Evolutionary conservation across 1,139 yeast genomes (phyloP), one percentile per base, ranked within the genome.

Genomic region (Candida tetrigidarum): DNA sequence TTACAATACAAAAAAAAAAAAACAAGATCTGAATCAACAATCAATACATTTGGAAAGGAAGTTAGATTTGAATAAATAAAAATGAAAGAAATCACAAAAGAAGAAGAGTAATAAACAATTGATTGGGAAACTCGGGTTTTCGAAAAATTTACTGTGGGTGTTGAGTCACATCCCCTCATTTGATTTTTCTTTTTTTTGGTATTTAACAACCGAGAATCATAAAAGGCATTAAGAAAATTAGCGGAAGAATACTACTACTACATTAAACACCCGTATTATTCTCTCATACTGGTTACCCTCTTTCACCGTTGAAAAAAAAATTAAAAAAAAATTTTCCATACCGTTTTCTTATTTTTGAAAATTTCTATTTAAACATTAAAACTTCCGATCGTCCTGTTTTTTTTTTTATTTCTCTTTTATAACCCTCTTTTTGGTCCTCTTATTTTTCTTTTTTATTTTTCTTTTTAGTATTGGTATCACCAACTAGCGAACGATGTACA

Each of bases 401-500:
- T 18, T n/a, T 19, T 19, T 19, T 19, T 32, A 3, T 32, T 26
- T 25, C 12, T 22, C 7, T 8, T 34, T 8, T 30, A 12, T 5
- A 11, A 19, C 15, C 14, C 9, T 22, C n/a, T 34, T 22, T 22
- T 14, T 33, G n/a, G 18, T 19, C n/a, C 19, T 33, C 26, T n/a
- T 33, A n/a, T 20, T 8, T 20, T 20, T 33, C 14, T 19, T 20
- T 20, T 11, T 5, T 8, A 5, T 35, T 23, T 12, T 35, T 23
- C 18, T 35, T 9, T 14, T 25, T 14, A n/a, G n/a, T n/a, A n/a
- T 35, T 15, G 14, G 23, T 35, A 23, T 36, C 22, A 15, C 9
- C 22, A 15, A 8, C 20, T 35, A 8, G 20, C 29, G 19, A 15
- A 8, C 8, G 22, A 50, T 51, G 54, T 51, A 51, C 48, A 51